A percentile compares a stretch with the other conserved stretches of the same genome.
These are phyloP conservation scores for Silene latifolia DNA, from an alignment of 148 eudicot species.

Conservation along the genomic window DNA sequence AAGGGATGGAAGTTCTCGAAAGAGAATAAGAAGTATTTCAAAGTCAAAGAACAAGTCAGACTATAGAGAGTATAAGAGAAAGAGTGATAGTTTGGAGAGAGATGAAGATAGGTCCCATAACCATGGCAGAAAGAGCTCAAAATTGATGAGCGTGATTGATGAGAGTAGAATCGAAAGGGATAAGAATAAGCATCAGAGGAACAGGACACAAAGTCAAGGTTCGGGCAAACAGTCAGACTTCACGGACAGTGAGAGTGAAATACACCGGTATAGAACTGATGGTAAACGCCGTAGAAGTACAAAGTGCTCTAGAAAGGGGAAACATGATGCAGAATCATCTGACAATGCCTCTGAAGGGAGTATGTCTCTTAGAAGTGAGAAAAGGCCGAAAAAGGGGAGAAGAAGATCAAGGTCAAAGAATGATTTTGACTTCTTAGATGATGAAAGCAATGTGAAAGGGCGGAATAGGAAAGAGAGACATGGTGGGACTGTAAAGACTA, in stretches of 20 bases:
- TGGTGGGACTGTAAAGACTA: slow-evolving; percentile 11
- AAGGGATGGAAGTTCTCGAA: slow-evolving; percentile 10
- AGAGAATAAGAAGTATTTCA: slow-evolving; percentile 4
- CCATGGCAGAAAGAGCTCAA: slow-evolving; percentile 14
- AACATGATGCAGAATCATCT: slow-evolving; percentile 17
- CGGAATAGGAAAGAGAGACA: slow-evolving; percentile 11
- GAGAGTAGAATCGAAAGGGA: slow-evolving; percentile 9
- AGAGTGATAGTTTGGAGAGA: slow-evolving; percentile 4
- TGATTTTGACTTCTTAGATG: slow-evolving; percentile 14
- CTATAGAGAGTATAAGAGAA: background rate
- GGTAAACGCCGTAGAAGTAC: slow-evolving; percentile 16
- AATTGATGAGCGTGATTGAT: background rate
- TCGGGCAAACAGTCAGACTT: slow-evolving; percentile 4
- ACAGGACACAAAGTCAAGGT: slow-evolving; percentile 11
- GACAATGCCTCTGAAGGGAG: slow-evolving; percentile 13
- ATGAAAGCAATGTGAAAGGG: background rate
- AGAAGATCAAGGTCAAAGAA: slow-evolving; percentile 20
- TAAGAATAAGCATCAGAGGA: slow-evolving; percentile 12
- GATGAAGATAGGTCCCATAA: slow-evolving; percentile 12
- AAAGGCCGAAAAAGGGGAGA: slow-evolving; percentile 14
- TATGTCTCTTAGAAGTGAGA: slow-evolving; percentile 9
- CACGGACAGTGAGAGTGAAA: slow-evolving; percentile 17
- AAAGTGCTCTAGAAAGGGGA: slow-evolving; percentile 6
- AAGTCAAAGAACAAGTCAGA: slow-evolving; percentile 15
- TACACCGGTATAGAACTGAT: slow-evolving; percentile 3